These are phyloP conservation scores for Cyanidioschyzon merolae DNA, from an alignment of 23 red algal genomes.

Conservation along the genomic window DNA sequence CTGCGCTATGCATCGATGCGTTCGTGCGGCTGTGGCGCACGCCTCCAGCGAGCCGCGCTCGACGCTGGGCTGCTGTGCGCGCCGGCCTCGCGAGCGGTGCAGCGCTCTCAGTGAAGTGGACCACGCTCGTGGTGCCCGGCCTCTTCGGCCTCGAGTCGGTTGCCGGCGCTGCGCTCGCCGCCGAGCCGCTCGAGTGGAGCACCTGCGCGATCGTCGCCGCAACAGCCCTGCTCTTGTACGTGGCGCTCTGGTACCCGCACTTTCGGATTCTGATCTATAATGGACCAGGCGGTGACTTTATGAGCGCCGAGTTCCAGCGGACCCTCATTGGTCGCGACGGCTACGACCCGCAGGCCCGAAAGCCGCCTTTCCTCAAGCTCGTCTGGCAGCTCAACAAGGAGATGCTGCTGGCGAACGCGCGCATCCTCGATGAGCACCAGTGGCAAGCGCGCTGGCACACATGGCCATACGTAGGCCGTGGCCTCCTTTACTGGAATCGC, in stretches of 20 bases:
- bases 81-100: constrained; percentile 43
- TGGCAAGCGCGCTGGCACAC: constrained; percentile 88
- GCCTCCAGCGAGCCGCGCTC: constrained; percentile 35
- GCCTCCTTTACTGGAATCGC: constrained; percentile 63
- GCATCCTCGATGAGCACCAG: constrained; percentile 50
- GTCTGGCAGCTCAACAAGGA: constrained; percentile 80
- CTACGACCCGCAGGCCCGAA: constrained; percentile 45
- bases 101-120: constrained; percentile 75
- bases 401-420: constrained; percentile 78
- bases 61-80: constrained; percentile 23
- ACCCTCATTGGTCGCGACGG: constrained; percentile 48
- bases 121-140: constrained; percentile 61
- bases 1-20: constrained; percentile 39
- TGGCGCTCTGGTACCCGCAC: constrained; percentile 63
- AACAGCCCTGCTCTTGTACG: constrained; percentile 47
- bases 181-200: constrained; percentile 33
- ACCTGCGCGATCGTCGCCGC: constrained; percentile 49
- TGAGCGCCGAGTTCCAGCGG: constrained; percentile 55
- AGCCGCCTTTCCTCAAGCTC: constrained; percentile 33
- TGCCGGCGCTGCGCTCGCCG: constrained; percentile 34
- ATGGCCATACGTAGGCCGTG: constrained; percentile 74
- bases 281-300: constrained; percentile 75
- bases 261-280: constrained; percentile 54
- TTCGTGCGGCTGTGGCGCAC: constrained; percentile 50
- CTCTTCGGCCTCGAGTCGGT: constrained; percentile 79